phyloP scores from a whole-genome alignment of 2,329 filamentous ascomycete genomes.

The Coniella lustricola region DNA sequence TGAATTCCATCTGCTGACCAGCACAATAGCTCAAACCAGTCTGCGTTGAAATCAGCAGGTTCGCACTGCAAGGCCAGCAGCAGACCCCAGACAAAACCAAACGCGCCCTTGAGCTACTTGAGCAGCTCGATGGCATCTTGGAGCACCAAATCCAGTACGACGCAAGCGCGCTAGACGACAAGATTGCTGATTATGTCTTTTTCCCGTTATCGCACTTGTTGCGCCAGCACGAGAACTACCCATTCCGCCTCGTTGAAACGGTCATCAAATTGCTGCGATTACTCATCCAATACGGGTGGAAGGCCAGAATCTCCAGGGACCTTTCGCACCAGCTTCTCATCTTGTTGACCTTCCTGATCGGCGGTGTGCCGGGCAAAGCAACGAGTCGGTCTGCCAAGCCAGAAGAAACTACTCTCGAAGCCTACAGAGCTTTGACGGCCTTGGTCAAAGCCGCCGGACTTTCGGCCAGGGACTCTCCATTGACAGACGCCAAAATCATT shows the following conservation, averaged over 20 bases:
- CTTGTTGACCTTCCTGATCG: constrained; percentile 73
- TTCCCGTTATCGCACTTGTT: constrained; percentile 87
- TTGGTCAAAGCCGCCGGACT: constrained; percentile 55
- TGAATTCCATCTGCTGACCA: neutral
- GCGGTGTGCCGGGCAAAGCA: constrained; percentile 57
- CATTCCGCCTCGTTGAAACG: constrained; percentile 66
- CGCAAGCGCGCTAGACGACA: constrained; percentile 58
- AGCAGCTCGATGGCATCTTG: constrained; percentile 40
- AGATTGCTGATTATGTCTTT: constrained; percentile 89
- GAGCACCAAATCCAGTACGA: constrained; percentile 36
- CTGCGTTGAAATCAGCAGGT: constrained; percentile 53
- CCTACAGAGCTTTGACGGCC: constrained; percentile 61
- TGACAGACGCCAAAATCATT: constrained; percentile 53
- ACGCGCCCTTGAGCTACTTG: constrained; percentile 38
- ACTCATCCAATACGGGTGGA: constrained; percentile 75
- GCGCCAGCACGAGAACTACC: constrained; percentile 63
- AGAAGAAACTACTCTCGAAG: constrained; percentile 69
- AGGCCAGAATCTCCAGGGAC: constrained; percentile 58
- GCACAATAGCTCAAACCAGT: constrained; percentile 52
- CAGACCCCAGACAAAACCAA: constrained; percentile 29
- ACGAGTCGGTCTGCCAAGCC: constrained; percentile 39
- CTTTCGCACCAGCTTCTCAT: constrained; percentile 81
- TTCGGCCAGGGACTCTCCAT: constrained; percentile 38
- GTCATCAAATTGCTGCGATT: constrained; percentile 68
- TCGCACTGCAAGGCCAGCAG: constrained; percentile 41